Evolutionary conservation across 1,139 yeast genomes (phyloP).

Genomic region (Geotrichum carabidarum): DNA sequence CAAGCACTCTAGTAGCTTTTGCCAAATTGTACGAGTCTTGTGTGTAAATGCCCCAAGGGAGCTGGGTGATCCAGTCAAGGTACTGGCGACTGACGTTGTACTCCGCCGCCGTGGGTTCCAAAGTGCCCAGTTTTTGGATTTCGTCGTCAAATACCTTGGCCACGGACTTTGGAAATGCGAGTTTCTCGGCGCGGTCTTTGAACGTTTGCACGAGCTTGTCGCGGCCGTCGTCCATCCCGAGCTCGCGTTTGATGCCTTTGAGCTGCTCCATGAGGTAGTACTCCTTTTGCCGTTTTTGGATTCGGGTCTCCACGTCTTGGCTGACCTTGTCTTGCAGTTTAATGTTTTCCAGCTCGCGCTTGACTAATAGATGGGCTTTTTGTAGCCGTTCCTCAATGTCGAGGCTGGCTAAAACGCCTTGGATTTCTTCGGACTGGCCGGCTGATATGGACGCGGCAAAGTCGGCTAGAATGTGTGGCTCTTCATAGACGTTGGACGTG

Average conservation of each 20-base stretch:
- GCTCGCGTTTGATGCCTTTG: slow-evolving; percentile 77
- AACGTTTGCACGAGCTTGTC: slow-evolving; percentile 74
- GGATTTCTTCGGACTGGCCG: slow-evolving; percentile 59
- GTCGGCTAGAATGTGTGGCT: slow-evolving; percentile 69
- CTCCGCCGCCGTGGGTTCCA: slow-evolving; percentile 75
- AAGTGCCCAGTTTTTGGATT: slow-evolving; percentile 61
- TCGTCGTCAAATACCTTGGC: slow-evolving; percentile 84
- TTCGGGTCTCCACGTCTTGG: slow-evolving; percentile 60
- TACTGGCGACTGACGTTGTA: slow-evolving; percentile 83
- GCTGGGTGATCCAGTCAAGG: slow-evolving; percentile 86
- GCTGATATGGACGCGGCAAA: slow-evolving; percentile 75
- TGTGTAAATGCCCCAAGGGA: slow-evolving; percentile 91
- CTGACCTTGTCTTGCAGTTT: slow-evolving; percentile 61
- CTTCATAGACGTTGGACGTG: slow-evolving; percentile 63
- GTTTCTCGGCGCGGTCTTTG: slow-evolving; percentile 66
- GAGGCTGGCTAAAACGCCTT: slow-evolving; percentile 64
- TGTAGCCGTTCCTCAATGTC: slow-evolving; percentile 71
- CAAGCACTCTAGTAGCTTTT: slow-evolving; percentile 62
- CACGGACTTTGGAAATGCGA: slow-evolving; percentile 63
- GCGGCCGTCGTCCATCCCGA: slow-evolving; percentile 85
- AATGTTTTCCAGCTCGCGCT: slow-evolving; percentile 72
- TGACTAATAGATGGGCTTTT: slow-evolving; percentile 68
- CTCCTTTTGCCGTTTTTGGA: slow-evolving; percentile 64
- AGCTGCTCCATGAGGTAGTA: slow-evolving; percentile 61
- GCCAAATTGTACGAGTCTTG: slow-evolving; percentile 73